These are phyloP conservation scores for Bretschneidera sinensis DNA, from an alignment of 345 rosid species.

Conservation along the genomic window DNA sequence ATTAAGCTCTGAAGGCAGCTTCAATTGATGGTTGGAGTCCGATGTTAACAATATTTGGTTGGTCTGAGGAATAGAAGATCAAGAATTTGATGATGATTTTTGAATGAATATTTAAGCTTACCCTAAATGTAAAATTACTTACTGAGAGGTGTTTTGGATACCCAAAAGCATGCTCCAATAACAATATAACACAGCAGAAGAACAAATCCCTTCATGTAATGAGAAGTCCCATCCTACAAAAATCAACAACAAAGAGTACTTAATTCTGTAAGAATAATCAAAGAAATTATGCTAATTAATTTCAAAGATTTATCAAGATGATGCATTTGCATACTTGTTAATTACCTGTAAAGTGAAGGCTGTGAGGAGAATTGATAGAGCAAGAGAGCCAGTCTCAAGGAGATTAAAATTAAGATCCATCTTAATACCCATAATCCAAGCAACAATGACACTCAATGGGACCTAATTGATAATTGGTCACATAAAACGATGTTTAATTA, in stretches of 20 bases:
- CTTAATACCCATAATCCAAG: constrained; percentile 69
- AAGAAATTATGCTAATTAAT: neutral
- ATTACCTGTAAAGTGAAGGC: constrained; percentile 79
- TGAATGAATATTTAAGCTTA: no score
- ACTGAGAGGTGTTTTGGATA: constrained; percentile 46
- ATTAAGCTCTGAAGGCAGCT: constrained; percentile 16
- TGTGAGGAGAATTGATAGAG: constrained; percentile 52
- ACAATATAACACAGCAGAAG: constrained; percentile 65
- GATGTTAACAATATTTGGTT: constrained; percentile 14
- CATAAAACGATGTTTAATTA: no score
- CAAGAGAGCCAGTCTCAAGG: constrained; percentile 79
- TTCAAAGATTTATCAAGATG: no score
- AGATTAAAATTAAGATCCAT: constrained; percentile 87
- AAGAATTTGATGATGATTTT: no score
- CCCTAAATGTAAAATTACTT: constrained; percentile 18
- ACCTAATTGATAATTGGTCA: constrained; percentile 45
- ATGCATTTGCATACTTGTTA: neutral
- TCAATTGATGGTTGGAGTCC: constrained; percentile 18
- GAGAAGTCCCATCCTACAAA: constrained; percentile 86
- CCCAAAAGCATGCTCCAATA: constrained; percentile 74
- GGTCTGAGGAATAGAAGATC: no score
- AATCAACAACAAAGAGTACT: no score
- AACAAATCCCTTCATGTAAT: constrained; percentile 80
- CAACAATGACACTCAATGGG: constrained; percentile 56
- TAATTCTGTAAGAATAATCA: no score